These are phyloP conservation scores for Pseudomonodictys pantanalensis DNA, from an alignment of 495 filamentous ascomycete genomes.

Conservation along the genomic window DNA sequence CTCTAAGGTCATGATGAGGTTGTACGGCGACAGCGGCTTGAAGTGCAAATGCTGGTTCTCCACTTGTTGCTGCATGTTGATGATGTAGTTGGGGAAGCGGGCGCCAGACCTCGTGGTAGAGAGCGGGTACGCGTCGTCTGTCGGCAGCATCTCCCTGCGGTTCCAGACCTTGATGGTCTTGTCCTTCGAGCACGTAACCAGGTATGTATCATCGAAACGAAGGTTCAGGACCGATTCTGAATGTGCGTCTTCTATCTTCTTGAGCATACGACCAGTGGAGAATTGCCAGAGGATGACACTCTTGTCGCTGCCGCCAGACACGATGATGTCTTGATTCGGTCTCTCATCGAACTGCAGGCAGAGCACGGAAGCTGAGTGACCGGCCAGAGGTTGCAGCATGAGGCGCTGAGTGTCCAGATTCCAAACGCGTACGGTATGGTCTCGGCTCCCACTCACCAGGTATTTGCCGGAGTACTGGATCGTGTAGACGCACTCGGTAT, in stretches of 20 bases:
- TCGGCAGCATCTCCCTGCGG: constrained; percentile 63
- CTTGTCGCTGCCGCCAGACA: constrained; percentile 89
- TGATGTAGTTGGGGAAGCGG: constrained; percentile 53
- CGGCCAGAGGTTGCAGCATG: constrained; percentile 63
- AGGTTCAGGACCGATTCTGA: constrained; percentile 92
- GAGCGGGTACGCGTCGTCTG: constrained; percentile 45
- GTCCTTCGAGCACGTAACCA: constrained; percentile 97
- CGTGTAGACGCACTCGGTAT: constrained; percentile 91
- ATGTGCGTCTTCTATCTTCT: constrained; percentile 72
- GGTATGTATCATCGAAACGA: constrained; percentile 81
- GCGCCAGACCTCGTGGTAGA: constrained; percentile 29
- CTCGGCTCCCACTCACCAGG: constrained; percentile 90
- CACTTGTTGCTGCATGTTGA: constrained; percentile 43
- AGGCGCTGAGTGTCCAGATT: constrained; percentile 78
- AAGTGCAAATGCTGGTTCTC: constrained; percentile 45
- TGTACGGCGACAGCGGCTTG: constrained; percentile 58
- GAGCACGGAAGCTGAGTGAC: constrained; percentile 82
- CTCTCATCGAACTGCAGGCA: constrained; percentile 97
- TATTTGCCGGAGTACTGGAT: constrained; percentile 82
- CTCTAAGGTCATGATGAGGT: constrained; percentile 71
- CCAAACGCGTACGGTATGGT: constrained; percentile 87
- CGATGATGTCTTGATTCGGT: constrained; percentile 82
- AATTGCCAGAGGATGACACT: constrained; percentile 90
- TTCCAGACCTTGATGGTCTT: constrained; percentile 95
- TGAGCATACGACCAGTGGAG: constrained; percentile 77